phyloP scores from a whole-genome alignment of 495 filamentous ascomycete species.

The Trichoderma erinaceum region DNA sequence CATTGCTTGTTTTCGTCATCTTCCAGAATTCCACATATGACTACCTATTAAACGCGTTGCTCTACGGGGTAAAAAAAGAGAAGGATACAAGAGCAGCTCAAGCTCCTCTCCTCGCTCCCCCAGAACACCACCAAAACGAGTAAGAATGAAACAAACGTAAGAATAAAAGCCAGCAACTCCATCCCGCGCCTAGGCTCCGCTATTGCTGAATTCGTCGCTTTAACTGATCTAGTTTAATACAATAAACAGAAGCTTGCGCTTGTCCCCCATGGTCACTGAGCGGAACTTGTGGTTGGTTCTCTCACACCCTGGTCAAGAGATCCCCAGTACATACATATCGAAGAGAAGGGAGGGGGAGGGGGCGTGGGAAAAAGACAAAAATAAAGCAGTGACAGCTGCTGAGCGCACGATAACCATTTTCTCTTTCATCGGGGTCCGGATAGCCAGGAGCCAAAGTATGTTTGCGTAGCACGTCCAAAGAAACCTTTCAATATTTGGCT shows the following conservation, averaged over 20 bases:
- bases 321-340: background rate
- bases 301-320: background rate
- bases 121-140: background rate
- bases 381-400: background rate
- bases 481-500: background rate
- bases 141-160: background rate
- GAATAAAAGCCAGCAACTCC: background rate
- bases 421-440: background rate
- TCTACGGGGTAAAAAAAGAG: too few species aligned
- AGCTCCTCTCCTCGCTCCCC: background rate
- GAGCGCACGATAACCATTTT: background rate
- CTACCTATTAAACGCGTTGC: too few species aligned
- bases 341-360: background rate
- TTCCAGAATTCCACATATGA: too few species aligned
- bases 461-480: background rate
- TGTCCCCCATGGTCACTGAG: background rate
- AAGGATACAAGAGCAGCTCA: background rate
- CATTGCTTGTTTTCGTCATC: too few species aligned
- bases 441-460: background rate
- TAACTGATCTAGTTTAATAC: background rate
- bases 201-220: background rate
- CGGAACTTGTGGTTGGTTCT: background rate
- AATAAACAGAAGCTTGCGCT: constrained; percentile 11
- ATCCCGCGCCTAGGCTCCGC: constrained; percentile 3
- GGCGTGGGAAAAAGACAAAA: background rate